Evolutionary conservation across 495 filamentous ascomycete genomes (phyloP), one percentile per base, ranked within the genome.

Genomic region (Talaromyces thailandensis): DNA sequence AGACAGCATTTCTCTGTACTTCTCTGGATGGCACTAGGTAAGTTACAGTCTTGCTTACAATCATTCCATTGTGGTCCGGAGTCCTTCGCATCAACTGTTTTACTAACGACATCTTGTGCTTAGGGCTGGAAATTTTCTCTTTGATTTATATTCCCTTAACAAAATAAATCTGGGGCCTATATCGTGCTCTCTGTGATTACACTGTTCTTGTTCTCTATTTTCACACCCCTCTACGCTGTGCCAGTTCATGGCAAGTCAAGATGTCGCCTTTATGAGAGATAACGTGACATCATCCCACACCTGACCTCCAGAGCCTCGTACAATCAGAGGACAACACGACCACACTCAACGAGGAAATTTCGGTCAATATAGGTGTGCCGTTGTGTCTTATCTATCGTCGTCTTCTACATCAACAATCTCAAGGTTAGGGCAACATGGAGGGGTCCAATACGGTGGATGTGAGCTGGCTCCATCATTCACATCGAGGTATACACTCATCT

Each of bases 381-480:
- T 48, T 21, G 43, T 48, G 43, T 48, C 43, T 48, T 21, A 16
- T n/a, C n/a, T 14, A 7, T 21, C 43, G 11, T 21, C n/a, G 7
- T 48, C 6, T 18, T 48, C 6, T 48, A n/a, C 4, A 23, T 18
- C n/a, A 23, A 21, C 28, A 16, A 57, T 57, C 18, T 18, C 55
- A 14, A 25, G 18, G 50, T 21, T 12, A 25, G 21, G 8, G 45
- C 37, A 61, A 61, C 6, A 84, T 84, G 85, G 85, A 88, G 70
- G 79, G 77, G 40, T 79, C 86, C 63, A 81, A 87, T 69, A 86
- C 85, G 23, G 83, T 88, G 58, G 86, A 88, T 73, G 85, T 88
- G 61, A 83, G 79, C 73, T 88, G 86, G 86, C 79, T 88, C 55
- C 86, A 88, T 72, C 84, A 86, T 67, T 81, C 85, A 51, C 82